Base-by-base conservation (phyloP, 1,139 yeast genomes). In the Debaryomyces fabryi region DNA sequence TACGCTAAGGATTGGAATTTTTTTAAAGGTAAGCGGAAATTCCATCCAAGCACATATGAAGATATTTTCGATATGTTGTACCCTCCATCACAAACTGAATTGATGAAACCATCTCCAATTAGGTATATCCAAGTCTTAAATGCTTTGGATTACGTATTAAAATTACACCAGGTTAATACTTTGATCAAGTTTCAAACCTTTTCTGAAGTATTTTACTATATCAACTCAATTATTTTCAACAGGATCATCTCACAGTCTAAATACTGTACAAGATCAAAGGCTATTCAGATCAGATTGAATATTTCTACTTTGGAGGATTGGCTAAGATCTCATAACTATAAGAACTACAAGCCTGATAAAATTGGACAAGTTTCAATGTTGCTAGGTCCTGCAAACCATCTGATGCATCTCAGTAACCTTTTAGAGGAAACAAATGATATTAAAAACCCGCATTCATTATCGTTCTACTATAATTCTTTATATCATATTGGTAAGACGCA, bases 251-350 rank as follows among this genome's bases (percentile, higher is more conserved):
- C 83, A 30, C 84, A 79, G 58, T 80, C 86, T 20, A 82, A 77
- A 53, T 86, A 87, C 55, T 77, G 89, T 47, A 82, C 96, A 0
- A 78, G 99, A 50, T 78, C 90, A 2, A 83, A 87, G 55, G 98
- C 98, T 0, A 82, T 93, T 66, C 98, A 93, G 64, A 85, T 93
- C 42, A 76, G 98, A 47, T 78, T 93, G 51, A 93, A 93, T 59
- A 65, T 93, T 8, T 90, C 97, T 0, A 81, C 88, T 2, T 71
- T 93, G 44, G 97, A 93, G 65, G 97, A 93, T 61, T 93, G 99
- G 99, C 79, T 93, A 32, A 79, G 96, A 52, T 78, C 87, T 3
- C 93, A 89, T 61, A 87, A 89, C 65, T 77, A 76, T 60, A 75
- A 76, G 53, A 86, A 82, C 15, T 72, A 68, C 62, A 78, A 70